Percentiles rank a stretch among this genome's conserved stretches.
phyloP scores from a whole-genome alignment of 306 rosid species.

The Trifolium pratense region DNA sequence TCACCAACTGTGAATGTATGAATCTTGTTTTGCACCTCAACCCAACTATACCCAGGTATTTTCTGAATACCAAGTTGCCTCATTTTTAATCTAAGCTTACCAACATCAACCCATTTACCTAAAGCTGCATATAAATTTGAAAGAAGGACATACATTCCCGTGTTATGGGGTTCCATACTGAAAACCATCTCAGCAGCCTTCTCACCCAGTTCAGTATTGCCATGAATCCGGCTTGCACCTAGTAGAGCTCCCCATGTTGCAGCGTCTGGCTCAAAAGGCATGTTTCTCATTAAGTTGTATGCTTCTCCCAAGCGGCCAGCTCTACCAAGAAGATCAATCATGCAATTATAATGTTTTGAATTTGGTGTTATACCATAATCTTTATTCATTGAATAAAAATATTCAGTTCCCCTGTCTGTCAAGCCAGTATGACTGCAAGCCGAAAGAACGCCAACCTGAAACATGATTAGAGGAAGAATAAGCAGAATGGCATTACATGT shows the following conservation, averaged over 20 bases:
- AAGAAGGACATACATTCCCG: constrained; percentile 88
- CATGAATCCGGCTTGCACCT: constrained; percentile 78
- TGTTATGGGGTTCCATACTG: constrained; percentile 69
- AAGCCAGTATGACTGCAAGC: constrained; percentile 87
- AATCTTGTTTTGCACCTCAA: constrained; percentile 73
- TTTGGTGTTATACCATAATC: constrained; percentile 65
- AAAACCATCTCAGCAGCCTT: constrained; percentile 77
- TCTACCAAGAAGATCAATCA: constrained; percentile 83
- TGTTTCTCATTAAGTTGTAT: constrained; percentile 60
- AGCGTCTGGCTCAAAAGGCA: constrained; percentile 79
- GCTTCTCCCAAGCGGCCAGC: constrained; percentile 80
- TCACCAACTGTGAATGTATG: constrained; percentile 80
- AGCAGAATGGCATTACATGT: constrained; percentile 4
- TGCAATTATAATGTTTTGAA: constrained; percentile 75
- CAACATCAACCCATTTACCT: constrained; percentile 77
- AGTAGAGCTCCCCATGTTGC: constrained; percentile 90
- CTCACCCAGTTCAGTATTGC: constrained; percentile 70
- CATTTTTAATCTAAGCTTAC: constrained; percentile 77
- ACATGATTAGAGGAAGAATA: constrained; percentile 37
- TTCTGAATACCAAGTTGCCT: constrained; percentile 71
- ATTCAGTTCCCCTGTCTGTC: constrained; percentile 64
- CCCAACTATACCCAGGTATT: constrained; percentile 84
- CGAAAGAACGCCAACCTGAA: constrained; percentile 80
- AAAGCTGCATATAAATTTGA: constrained; percentile 84
- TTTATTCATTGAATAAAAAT: constrained; percentile 63